Conservation (phyloP, 148 eudicot genomes). For the Cornus kousa region DNA sequence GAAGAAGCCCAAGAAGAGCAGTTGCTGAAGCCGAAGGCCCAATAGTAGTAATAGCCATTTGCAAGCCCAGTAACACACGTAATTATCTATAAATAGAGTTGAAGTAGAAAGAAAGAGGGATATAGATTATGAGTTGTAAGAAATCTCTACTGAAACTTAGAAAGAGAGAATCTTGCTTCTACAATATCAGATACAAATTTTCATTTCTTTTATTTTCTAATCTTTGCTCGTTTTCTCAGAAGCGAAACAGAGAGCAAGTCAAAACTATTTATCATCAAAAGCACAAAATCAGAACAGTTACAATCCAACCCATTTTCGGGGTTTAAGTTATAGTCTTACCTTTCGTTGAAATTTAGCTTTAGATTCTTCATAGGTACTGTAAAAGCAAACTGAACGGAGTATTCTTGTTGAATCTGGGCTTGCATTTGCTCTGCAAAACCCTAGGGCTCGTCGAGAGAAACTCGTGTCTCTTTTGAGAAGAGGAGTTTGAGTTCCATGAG, state of each 20-base stretch:
- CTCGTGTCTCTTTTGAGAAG: neutral
- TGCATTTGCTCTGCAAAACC: conserved; percentile 4
- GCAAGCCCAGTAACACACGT: too few relatives aligned
- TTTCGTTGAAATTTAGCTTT: conserved; percentile 24
- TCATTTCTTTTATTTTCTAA: neutral
- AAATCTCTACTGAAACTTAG: too few relatives aligned
- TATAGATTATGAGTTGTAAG: too few relatives aligned
- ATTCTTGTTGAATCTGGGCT: conserved; percentile 17
- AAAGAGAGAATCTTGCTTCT: too few relatives aligned
- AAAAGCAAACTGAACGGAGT: conserved; percentile 27
- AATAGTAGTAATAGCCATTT: too few relatives aligned
- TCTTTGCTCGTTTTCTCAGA: neutral
- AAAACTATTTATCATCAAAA: too few relatives aligned
- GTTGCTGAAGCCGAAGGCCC: too few relatives aligned
- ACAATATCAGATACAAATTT: neutral
- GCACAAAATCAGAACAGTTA: neutral
- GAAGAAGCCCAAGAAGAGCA: too few relatives aligned
- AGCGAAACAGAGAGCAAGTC: neutral
- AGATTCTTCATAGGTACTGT: conserved; percentile 30
- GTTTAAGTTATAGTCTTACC: conserved; percentile 19
- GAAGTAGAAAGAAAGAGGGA: too few relatives aligned
- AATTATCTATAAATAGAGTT: too few relatives aligned
- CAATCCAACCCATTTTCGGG: neutral
- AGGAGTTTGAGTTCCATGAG: conserved; percentile 4
- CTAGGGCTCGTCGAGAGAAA: conserved; percentile 1